Base-by-base conservation (phyloP, 2,329 filamentous ascomycete species). In the Knoxdaviesia capensis region DNA sequence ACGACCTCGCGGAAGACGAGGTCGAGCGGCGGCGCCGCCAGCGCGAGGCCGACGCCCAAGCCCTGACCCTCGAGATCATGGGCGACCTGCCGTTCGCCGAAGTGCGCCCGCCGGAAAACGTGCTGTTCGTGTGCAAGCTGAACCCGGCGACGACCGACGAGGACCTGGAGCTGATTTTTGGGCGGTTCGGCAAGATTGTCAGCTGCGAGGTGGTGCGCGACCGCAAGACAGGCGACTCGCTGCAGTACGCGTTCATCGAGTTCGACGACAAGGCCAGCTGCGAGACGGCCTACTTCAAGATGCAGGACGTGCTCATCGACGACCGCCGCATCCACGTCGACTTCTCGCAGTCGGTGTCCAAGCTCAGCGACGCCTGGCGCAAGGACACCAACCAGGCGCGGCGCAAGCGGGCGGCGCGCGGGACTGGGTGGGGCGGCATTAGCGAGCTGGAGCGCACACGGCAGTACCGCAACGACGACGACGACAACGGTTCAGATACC, bases 241-340 rank as follows among this genome's bases (percentile, higher is more conserved):
- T 98, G 40, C 90, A 98, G 57, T 98, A 98, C 55, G 86, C 90
- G 1, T 98, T 98, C 51, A 92, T 98, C 53, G 90, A 98, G 56
- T 98, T 88, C 52, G 83, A 88, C 45, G 81, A 92, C 43, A 90
- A 94, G 60, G 74, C 80, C 49, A 82, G 88, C 42, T 96, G 90
- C 57, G 90, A 98, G 60, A 76, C 83, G 41, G 90, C 90, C 3
- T 98, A 94, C 54, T 90, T 92, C 64, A 98, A 98, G 62, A 98
- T 98, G 90, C 86, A 98, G 57, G 85, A 80, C 2, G 88, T 96
- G 2, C 64, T 98, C 43, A 96, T 98, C 49, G 90, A 98, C 53
- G 90, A 98, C 52, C 83, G 94, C 49, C 79, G 90, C 36, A 98
- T 98, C 48, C 90, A 98, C 54, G 90, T 98, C 43, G 90, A 98